phyloP scores from a whole-genome alignment of 2,329 filamentous ascomycete species.

The Cytospora piceae region DNA sequence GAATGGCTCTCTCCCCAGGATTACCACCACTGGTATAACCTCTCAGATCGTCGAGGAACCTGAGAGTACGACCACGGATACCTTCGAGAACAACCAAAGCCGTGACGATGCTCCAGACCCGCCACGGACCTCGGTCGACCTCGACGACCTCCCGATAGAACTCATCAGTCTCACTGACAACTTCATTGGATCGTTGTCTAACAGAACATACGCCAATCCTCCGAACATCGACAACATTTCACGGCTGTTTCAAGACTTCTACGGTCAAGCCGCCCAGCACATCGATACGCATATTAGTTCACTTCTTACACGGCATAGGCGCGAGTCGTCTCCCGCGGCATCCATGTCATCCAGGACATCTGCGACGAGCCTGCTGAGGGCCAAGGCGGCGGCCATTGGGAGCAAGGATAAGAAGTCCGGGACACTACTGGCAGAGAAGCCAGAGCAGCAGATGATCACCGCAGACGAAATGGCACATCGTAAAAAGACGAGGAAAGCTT shows the following conservation, averaged over 20 bases:
- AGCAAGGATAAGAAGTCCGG: constrained; percentile 54
- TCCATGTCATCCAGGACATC: constrained; percentile 60
- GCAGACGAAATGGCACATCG: constrained; percentile 79
- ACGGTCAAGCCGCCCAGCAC: constrained; percentile 76
- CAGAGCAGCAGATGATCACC: constrained; percentile 85
- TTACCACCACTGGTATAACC: constrained; percentile 18
- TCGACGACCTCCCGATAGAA: constrained; percentile 93
- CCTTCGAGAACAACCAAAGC: constrained; percentile 54
- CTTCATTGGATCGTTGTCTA: constrained; percentile 87
- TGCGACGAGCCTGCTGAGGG: constrained; percentile 59
- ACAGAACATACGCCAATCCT: constrained; percentile 83
- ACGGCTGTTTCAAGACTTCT: constrained; percentile 93
- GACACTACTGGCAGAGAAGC: constrained; percentile 45
- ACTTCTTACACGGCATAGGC: constrained; percentile 73
- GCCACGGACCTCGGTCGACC: constrained; percentile 65
- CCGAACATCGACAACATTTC: constrained; percentile 82
- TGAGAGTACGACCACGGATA: constrained; percentile 43
- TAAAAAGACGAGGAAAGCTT: constrained; percentile 74
- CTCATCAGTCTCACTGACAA: constrained; percentile 88
- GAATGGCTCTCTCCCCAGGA: constrained; percentile 41
- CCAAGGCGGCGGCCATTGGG: constrained; percentile 58
- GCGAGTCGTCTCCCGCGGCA: constrained; percentile 63
- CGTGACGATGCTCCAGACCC: constrained; percentile 52
- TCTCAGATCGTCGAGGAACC: constrained; percentile 32
- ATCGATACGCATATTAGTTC: constrained; percentile 86